Conservation (phyloP, 306 rosid genomes). For the Trichosanthes cucumerina region DNA sequence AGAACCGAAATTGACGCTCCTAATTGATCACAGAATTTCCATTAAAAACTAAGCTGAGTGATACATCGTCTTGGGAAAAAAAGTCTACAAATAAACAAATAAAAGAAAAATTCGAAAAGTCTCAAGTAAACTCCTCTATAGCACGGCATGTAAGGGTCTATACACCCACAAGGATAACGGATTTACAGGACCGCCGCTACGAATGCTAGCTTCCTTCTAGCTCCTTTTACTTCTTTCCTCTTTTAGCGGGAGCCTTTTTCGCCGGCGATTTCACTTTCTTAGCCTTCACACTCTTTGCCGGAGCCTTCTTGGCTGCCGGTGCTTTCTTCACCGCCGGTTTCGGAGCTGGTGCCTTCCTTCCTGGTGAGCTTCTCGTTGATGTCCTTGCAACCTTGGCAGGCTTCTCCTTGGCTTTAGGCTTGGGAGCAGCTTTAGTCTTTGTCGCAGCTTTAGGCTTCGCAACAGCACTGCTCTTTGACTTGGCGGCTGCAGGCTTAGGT, state of each 20-base stretch:
- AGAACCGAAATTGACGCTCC: background rate
- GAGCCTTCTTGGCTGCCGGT: constrained; percentile 30
- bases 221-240: constrained; percentile 32
- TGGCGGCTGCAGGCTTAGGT: constrained; percentile 14
- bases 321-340: constrained; percentile 40
- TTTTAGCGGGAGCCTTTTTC: constrained; percentile 37
- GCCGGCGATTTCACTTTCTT: constrained; percentile 48
- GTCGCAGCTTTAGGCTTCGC: constrained; percentile 27
- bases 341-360: constrained; percentile 37
- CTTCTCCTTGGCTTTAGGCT: constrained; percentile 38
- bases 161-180: constrained; percentile 26
- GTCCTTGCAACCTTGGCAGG: constrained; percentile 55
- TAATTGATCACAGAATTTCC: constrained; percentile 4
- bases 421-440: constrained; percentile 19
- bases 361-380: constrained; percentile 55
- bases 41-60: constrained; percentile 8
- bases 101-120: constrained; percentile 18
- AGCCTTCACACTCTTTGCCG: constrained; percentile 28
- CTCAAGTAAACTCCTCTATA: constrained; percentile 5
- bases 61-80: background rate
- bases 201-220: constrained; percentile 12
- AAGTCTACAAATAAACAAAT: constrained; percentile 9
- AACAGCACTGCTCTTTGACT: constrained; percentile 22
- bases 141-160: constrained; percentile 1
- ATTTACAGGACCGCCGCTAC: constrained; percentile 53